Conservation (phyloP, 2,329 filamentous ascomycete genomes). For the Penicillium sp. region DNA sequence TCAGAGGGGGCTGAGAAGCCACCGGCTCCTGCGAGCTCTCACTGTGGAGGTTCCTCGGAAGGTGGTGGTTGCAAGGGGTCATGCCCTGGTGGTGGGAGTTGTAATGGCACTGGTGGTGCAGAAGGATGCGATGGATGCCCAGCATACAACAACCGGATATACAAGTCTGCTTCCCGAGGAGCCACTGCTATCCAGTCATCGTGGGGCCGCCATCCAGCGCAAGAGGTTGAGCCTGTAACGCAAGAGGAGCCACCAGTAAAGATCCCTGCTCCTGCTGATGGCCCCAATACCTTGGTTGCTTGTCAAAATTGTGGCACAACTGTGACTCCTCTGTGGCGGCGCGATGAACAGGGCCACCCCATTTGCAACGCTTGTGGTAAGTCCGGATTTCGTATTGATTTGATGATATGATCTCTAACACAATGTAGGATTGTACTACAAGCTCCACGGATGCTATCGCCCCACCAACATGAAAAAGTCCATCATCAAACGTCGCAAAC, state of each 20-base stretch:
- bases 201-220: constrained; percentile 35
- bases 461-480: constrained; percentile 99
- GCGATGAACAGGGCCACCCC: constrained; percentile 90
- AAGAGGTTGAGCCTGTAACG: constrained; percentile 24
- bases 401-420: constrained; percentile 7
- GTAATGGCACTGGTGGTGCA: constrained; percentile 93
- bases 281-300: constrained; percentile 67
- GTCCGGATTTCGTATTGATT: constrained; percentile 37
- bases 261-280: constrained; percentile 24
- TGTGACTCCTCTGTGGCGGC: constrained; percentile 91
- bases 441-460: constrained; percentile 88
- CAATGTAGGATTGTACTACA: constrained; percentile 80
- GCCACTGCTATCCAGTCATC: constrained; percentile 30
- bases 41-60: constrained; percentile 29
- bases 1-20: constrained; percentile 26
- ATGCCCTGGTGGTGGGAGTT: constrained; percentile 90
- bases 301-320: constrained; percentile 98
- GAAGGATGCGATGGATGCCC: constrained; percentile 95
- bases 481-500: constrained; percentile 92
- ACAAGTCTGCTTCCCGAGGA: constrained; percentile 69
- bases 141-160: constrained; percentile 93
- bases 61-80: constrained; percentile 65
- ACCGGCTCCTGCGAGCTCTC: constrained; percentile 31
- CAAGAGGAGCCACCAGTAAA: constrained; percentile 29
- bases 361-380: constrained; percentile 98